Evolutionary conservation across 805 yeast genomes (phyloP), one percentile per base, ranked within the genome.

Genomic region (Metschnikowia proteae): DNA sequence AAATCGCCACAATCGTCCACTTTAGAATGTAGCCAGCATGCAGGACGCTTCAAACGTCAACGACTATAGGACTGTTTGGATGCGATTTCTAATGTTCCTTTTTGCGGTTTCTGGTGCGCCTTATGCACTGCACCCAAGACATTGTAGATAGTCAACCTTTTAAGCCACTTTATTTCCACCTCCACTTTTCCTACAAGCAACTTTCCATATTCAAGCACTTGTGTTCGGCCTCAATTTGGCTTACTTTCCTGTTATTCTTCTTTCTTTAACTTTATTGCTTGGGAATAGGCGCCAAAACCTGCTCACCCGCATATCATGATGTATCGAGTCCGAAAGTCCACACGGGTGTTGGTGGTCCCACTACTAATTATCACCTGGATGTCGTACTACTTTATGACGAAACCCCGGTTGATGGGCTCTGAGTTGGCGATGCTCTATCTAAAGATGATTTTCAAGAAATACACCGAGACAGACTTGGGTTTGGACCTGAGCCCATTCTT

Each of bases 401-500:
- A 25, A 5, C 8, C 26, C n/a, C 28, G 9, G 31, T 7, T n/a
- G 10, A n/a, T 32, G 6, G 30, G 25, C 23, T 6, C 25, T 8
- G 39, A 43, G 8, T 28, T 33, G 38, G 33, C 34, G 22, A 27
- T 13, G 8, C 28, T 43, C 6, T 33, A 46, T 25, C 38, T 46
- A 28, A 17, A 25, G 9, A 25, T 42, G n/a, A 42, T 46, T 7
- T 47, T 37, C 39, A 31, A 31, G 23, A 43, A 32, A 13, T 28
- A 23, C 35, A 27, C 43, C 38, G 32, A 31, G 26, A 4, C 17
- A 17, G 39, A 34, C 37, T 31, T 46, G 25, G 17, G 22, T 4
- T 41, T 49, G 34, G 55, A 52, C 28, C n/a, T 7, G 26, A 37
- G 28, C 43, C 23, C 17, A 7, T 23, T 27, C 6, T 52, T 50